Evolutionary conservation across 2,329 filamentous ascomycete genomes (phyloP).

Genomic region (Verticillium longisporum): DNA sequence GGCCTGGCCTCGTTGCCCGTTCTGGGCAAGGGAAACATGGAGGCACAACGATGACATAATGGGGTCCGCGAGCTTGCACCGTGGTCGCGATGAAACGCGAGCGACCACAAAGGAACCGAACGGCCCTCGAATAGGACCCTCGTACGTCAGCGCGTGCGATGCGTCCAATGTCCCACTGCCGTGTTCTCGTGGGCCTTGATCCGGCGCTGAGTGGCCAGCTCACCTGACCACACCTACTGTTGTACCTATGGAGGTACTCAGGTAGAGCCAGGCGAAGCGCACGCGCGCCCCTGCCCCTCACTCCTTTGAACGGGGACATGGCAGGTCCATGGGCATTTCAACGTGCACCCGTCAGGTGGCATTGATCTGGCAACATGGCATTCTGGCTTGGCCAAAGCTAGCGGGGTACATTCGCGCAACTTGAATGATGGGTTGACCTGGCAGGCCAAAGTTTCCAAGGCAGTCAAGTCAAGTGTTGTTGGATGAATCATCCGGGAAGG

Average conservation of each 20-base stretch:
- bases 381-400: too few species aligned
- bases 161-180: not conserved
- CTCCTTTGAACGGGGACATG: too few species aligned
- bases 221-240: not conserved
- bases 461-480: not conserved
- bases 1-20: not conserved
- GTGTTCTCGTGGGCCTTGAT: not conserved
- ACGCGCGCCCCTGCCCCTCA: too few species aligned
- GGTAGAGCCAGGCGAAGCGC: too few species aligned
- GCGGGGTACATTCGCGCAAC: too few species aligned
- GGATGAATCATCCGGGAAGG: not conserved
- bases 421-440: too few species aligned
- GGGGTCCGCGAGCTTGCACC: not conserved
- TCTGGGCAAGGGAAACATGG: too few species aligned
- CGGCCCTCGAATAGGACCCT: too few species aligned
- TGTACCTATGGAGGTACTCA: too few species aligned
- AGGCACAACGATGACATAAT: not conserved
- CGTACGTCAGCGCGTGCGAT: conserved; percentile 1
- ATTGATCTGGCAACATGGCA: not conserved
- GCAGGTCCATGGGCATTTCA: too few species aligned
- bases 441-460: not conserved
- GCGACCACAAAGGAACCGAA: not conserved
- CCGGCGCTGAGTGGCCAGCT: conserved; percentile 3
- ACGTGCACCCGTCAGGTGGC: not conserved
- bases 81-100: not conserved